phyloP scores from a whole-genome alignment of 345 rosid species.

The Clausena lansium region DNA sequence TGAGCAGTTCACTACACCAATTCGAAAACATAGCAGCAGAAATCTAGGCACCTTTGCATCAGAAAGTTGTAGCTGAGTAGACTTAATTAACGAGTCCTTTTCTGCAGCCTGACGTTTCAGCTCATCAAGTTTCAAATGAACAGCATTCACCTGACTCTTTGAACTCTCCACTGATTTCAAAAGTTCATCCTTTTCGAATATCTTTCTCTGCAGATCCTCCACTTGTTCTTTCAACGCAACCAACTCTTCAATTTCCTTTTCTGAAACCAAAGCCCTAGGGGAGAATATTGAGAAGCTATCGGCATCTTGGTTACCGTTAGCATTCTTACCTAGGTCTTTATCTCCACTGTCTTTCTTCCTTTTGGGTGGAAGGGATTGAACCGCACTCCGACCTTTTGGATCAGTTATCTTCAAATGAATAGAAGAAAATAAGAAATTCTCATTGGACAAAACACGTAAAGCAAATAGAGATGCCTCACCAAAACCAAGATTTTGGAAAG shows the following conservation, averaged over 20 bases:
- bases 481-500: neutral
- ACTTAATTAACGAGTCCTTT: conserved; percentile 67
- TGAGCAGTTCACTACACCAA: neutral
- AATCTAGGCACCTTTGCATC: conserved; percentile 70
- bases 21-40: conserved; percentile 1
- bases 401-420: conserved; percentile 38
- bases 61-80: conserved; percentile 69
- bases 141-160: conserved; percentile 47
- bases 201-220: conserved; percentile 64
- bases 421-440: conserved; percentile 5
- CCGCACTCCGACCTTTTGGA: conserved; percentile 57
- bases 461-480: conserved; percentile 1
- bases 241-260: conserved; percentile 63
- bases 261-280: conserved; percentile 47
- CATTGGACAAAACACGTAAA: neutral
- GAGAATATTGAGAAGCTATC: conserved; percentile 44
- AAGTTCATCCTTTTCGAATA: conserved; percentile 83
- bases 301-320: conserved; percentile 42
- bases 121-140: conserved; percentile 53
- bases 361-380: conserved; percentile 58
- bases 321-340: conserved; percentile 38
- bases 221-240: conserved; percentile 62
- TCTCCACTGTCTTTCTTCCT: conserved; percentile 66
- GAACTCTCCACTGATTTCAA: conserved; percentile 61
- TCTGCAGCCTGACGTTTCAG: conserved; percentile 54